Evolutionary conservation across 768 basidiomycete genomes (phyloP), one percentile per base, ranked within the genome.

Genomic region (Gymnopilus junonius): DNA sequence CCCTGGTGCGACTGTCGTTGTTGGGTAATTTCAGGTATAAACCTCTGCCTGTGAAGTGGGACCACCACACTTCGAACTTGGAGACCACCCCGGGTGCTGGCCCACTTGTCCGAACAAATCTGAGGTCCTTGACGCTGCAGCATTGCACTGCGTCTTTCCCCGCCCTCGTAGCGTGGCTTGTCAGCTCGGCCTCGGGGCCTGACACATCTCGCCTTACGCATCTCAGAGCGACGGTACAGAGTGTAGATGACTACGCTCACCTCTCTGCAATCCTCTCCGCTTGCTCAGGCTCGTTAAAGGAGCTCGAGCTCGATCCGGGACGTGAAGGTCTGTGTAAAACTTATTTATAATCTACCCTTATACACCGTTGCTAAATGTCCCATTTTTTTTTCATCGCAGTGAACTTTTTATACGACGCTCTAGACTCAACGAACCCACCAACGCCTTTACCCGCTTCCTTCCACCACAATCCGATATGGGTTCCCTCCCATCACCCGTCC

Each of bases 1-100:
- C 54, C 17, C 61, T 68, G 4, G 50, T 59, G 43, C 25, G 40
- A 6, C 35, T 68, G 23, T 59, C 62, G 6, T 37, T 69, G 35
- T 27, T 32, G 14, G 54, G 54, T 11, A 23, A 4, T 4, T 55
- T 55, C 17, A 39, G 37, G 35, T 15, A 23, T 34, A 37, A 20
- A 21, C 23, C 2, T 17, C 32, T 5, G 20, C 10, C 40, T n/a
- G 23, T 4, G n/a, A n/a, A n/a, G n/a, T n/a, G n/a, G n/a, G n/a
- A n/a, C n/a, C n/a, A n/a, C n/a, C n/a, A n/a, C n/a, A n/a, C n/a
- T n/a, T n/a, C n/a, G n/a, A n/a, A n/a, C n/a, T n/a, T n/a, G n/a
- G n/a, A n/a, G n/a, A n/a, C n/a, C n/a, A n/a, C n/a, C n/a, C n/a
- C n/a, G n/a, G n/a, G n/a, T n/a, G n/a, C n/a, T n/a, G n/a, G n/a